phyloP scores from a whole-genome alignment of 129 eudicot species.

The Artemisia tridentata region DNA sequence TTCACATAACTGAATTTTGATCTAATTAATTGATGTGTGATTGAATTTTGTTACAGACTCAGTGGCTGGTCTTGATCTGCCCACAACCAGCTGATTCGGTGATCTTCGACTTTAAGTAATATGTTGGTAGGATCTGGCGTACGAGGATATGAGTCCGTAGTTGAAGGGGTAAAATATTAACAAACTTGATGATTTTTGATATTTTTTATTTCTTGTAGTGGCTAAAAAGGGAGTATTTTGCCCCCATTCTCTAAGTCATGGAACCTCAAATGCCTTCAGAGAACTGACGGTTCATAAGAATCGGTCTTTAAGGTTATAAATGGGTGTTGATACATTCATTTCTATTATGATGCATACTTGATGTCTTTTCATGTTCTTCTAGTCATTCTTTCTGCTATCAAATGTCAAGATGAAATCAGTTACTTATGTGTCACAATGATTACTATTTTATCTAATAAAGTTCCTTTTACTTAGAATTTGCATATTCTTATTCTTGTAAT shows the following conservation, averaged over 20 bases:
- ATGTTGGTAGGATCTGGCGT: neutral
- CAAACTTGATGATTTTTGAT: conserved; percentile 1
- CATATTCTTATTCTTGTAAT: neutral
- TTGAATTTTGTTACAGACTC: neutral
- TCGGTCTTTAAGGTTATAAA: too few species aligned
- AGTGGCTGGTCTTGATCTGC: neutral
- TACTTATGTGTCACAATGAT: too few species aligned
- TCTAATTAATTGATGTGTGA: neutral
- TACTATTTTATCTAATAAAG: too few species aligned
- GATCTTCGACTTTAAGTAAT: neutral
- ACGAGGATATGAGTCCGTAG: conserved; percentile 2
- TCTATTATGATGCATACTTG: too few species aligned
- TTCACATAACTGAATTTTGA: neutral
- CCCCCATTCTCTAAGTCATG: neutral
- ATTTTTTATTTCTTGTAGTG: neutral
- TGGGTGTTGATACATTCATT: too few species aligned
- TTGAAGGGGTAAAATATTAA: neutral
- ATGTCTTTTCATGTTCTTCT: too few species aligned
- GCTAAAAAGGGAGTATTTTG: neutral
- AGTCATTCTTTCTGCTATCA: too few species aligned
- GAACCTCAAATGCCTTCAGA: neutral
- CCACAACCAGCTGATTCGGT: conserved; percentile 2
- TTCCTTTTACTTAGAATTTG: too few species aligned
- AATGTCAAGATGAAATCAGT: too few species aligned
- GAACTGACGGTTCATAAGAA: neutral